phyloP scores from a whole-genome alignment of 192 early-diverging fungal species.

The Allomyces javanicus region DNA sequence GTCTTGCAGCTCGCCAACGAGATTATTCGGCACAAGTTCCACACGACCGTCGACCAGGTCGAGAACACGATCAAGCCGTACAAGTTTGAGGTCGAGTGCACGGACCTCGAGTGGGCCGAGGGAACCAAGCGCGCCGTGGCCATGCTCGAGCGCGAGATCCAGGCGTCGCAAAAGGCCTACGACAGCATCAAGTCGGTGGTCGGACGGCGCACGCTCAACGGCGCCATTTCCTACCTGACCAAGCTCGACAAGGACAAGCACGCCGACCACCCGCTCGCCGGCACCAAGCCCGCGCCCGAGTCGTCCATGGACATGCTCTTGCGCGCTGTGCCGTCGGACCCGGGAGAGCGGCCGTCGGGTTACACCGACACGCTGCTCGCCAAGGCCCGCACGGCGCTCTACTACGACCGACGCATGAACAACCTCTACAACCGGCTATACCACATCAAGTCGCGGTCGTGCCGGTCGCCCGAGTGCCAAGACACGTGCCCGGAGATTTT shows the following conservation, averaged over 20 bases:
- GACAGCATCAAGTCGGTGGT: conserved; percentile 48
- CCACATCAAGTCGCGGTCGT: conserved; percentile 62
- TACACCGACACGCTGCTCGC: conserved; percentile 54
- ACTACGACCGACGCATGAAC: conserved; percentile 50
- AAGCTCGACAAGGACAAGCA: background rate
- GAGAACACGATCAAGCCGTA: conserved; percentile 98
- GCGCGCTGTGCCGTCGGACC: conserved; percentile 13
- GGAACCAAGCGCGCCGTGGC: conserved; percentile 58
- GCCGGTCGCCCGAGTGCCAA: conserved; percentile 60
- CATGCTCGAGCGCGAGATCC: conserved; percentile 63
- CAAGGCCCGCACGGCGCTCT: conserved; percentile 58
- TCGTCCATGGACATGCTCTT: background rate
- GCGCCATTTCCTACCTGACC: conserved; percentile 32
- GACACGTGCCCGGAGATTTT: conserved; percentile 89
- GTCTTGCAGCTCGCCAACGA: conserved; percentile 69
- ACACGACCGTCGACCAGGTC: conserved; percentile 82
- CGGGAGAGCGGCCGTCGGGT: conserved; percentile 35
- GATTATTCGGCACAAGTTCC: conserved; percentile 68
- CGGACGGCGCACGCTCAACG: conserved; percentile 60
- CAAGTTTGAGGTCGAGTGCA: conserved; percentile 91
- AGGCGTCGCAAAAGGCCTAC: conserved; percentile 46
- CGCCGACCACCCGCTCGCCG: background rate
- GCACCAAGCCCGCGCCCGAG: background rate
- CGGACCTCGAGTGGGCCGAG: conserved; percentile 79
- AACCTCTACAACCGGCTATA: conserved; percentile 63